phyloP scores from a whole-genome alignment of 805 yeast genomes.

The Teunomyces tritomae region DNA sequence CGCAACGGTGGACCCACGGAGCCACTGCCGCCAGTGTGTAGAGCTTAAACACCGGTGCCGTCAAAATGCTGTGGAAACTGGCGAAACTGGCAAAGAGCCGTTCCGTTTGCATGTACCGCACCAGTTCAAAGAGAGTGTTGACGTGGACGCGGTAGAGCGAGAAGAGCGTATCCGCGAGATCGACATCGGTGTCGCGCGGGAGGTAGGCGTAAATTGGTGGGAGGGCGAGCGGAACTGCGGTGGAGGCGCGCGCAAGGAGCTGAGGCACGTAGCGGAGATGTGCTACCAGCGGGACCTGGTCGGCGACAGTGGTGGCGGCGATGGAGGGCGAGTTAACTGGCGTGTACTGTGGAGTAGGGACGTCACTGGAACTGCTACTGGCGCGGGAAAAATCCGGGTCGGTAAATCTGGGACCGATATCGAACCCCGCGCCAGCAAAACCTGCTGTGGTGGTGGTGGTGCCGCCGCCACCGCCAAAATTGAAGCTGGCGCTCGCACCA shows the following conservation, averaged over 20 bases:
- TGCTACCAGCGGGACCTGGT: constrained; percentile 9
- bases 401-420: neutral
- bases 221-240: constrained; percentile 9
- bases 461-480: neutral
- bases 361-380: constrained; percentile 10
- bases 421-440: neutral
- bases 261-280: constrained; percentile 31
- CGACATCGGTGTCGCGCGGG: constrained; percentile 47
- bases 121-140: constrained; percentile 57
- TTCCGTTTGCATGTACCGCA: constrained; percentile 66
- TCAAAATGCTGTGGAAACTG: constrained; percentile 53
- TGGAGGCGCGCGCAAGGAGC: constrained; percentile 16
- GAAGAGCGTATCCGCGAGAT: constrained; percentile 59
- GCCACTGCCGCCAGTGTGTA: constrained; percentile 47
- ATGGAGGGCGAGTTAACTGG: constrained; percentile 18
- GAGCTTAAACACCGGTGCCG: constrained; percentile 61
- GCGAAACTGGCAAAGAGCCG: constrained; percentile 53
- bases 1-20: constrained; percentile 70
- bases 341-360: constrained; percentile 15
- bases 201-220: constrained; percentile 45
- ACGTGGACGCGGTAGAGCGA: constrained; percentile 66
- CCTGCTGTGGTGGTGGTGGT: neutral
- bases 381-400: no score
- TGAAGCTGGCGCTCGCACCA: neutral
- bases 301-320: constrained; percentile 10